These are phyloP conservation scores for Thinopyrum elongatum DNA, from an alignment of 176 grass and related monocot species.

Conservation along the genomic window DNA sequence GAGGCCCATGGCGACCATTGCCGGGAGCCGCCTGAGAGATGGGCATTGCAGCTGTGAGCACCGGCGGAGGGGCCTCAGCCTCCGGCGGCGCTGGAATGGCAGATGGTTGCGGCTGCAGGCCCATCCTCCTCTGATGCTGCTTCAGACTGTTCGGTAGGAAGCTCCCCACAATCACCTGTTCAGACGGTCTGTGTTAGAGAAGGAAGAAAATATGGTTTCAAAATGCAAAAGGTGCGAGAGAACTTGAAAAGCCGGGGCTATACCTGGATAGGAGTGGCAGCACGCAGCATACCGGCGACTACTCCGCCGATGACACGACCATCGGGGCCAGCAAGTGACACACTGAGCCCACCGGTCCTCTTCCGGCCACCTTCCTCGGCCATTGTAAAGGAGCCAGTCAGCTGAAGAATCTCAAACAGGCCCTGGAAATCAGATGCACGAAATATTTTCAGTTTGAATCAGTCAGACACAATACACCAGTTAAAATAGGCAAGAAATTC, in stretches of 20 bases:
- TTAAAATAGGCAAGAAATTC: not conserved
- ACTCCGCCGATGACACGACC: slow-evolving; percentile 84
- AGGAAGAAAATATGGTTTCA: not conserved
- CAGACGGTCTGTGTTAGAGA: not conserved
- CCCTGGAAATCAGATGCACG: slow-evolving; percentile 48
- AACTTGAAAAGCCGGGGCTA: not conserved
- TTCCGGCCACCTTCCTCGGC: slow-evolving; percentile 64
- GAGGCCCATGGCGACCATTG: slow-evolving; percentile 28
- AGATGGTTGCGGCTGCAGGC: slow-evolving; percentile 3
- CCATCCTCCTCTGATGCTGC: slow-evolving; percentile 76
- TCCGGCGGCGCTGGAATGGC: not conserved
- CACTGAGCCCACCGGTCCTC: slow-evolving; percentile 84
- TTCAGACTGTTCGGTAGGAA: slow-evolving; percentile 86
- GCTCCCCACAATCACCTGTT: slow-evolving; percentile 84
- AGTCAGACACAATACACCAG: not conserved
- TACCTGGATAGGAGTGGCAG: slow-evolving; percentile 97
- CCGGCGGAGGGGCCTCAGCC: slow-evolving; percentile 1
- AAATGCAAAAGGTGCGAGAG: no score
- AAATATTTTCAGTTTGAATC: not conserved
- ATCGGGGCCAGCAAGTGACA: slow-evolving; percentile 87
- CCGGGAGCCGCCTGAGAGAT: slow-evolving; percentile 80
- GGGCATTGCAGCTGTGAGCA: slow-evolving; percentile 53
- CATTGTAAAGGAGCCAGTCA: slow-evolving; percentile 86
- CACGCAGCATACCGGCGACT: slow-evolving; percentile 76
- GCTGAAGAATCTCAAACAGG: slow-evolving; percentile 82